Percentiles rank a stretch among this genome's conserved stretches.
Conservation (phyloP, 345 rosid species). For the Litchi chinensis region DNA sequence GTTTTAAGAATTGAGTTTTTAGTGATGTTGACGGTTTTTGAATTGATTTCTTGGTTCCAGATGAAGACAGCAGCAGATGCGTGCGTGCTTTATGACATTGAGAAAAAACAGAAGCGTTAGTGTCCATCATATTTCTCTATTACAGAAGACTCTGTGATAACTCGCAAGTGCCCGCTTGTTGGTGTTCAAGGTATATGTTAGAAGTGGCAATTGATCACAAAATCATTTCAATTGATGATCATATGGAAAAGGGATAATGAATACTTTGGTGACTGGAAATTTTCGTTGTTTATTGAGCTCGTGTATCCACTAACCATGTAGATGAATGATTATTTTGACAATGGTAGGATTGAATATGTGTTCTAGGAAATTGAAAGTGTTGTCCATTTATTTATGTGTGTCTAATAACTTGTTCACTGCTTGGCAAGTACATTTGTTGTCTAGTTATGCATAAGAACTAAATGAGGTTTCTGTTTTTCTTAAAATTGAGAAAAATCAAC, state of each 20-base stretch:
- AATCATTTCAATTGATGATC: not conserved
- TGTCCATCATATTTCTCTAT: not conserved
- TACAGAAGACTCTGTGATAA: slow-evolving; percentile 1
- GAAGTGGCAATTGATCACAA: not conserved
- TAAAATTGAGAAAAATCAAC: not conserved
- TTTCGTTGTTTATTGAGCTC: not conserved
- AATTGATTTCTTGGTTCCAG: slow-evolving; percentile 43
- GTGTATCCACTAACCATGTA: slow-evolving; percentile 1
- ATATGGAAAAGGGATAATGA: not conserved
- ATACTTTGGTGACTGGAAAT: not conserved
- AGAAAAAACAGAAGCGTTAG: slow-evolving; percentile 56
- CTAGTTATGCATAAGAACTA: not conserved
- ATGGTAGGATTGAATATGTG: not conserved
- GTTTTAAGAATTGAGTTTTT: not conserved
- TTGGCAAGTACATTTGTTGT: not conserved
- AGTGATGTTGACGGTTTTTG: slow-evolving; percentile 6
- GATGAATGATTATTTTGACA: not conserved
- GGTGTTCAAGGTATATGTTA: not conserved
- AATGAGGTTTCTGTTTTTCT: no score
- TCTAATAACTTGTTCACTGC: not conserved
- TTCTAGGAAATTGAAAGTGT: not conserved
- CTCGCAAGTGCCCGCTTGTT: not conserved
- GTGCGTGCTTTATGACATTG: slow-evolving; percentile 76
- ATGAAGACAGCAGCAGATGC: slow-evolving; percentile 95
- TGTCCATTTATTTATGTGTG: not conserved